Percentiles rank a stretch among this genome's conserved stretches.
Evolutionary conservation across 495 filamentous ascomycete genomes (phyloP).

Genomic region (Penicillium soppii): DNA sequence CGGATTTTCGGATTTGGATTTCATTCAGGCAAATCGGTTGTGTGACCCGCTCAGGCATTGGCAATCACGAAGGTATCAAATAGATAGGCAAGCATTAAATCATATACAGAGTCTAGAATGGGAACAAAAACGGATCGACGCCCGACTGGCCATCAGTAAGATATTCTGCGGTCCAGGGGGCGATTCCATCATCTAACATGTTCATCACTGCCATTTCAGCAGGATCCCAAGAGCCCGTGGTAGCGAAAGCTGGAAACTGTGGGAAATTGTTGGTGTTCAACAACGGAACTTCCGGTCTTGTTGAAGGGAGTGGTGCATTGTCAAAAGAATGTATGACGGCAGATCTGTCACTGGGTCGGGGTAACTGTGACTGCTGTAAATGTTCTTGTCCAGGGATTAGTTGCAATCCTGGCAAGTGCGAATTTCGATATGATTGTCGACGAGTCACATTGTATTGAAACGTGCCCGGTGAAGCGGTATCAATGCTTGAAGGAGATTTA

Average conservation of each 20-base stretch:
- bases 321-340: background rate
- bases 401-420: background rate
- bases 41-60: too few species aligned
- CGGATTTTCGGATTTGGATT: background rate
- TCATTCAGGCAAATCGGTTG: too few species aligned
- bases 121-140: conserved; percentile 19
- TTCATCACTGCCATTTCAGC: conserved; percentile 17
- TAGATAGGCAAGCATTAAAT: too few species aligned
- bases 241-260: background rate
- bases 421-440: background rate
- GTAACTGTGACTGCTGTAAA: background rate
- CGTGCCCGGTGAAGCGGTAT: background rate
- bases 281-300: background rate
- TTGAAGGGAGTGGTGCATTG: background rate
- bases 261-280: background rate
- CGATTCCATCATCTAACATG: conserved; percentile 14
- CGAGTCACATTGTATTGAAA: background rate
- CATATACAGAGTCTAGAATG: conserved; percentile 7
- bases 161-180: conserved; percentile 21
- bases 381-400: background rate
- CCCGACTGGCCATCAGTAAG: conserved; percentile 20
- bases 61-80: too few species aligned
- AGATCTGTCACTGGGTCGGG: background rate
- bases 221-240: conserved; percentile 12
- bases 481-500: conserved; percentile 4